Conservation (phyloP, 768 basidiomycete species). For the Solioccasus polychromus region DNA sequence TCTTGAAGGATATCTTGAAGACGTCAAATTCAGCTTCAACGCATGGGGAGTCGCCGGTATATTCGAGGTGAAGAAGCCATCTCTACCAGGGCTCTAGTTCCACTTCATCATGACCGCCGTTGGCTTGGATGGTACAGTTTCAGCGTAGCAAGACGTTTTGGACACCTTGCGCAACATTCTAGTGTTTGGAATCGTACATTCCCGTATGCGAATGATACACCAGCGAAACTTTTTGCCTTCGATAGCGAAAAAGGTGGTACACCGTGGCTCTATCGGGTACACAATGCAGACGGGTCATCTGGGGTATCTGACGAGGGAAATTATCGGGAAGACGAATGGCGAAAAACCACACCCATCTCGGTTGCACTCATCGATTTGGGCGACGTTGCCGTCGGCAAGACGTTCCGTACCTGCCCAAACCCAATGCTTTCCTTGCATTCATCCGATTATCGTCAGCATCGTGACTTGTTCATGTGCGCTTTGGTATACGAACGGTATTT, state of each 20-base stretch:
- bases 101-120: constrained; percentile 25
- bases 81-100: constrained; percentile 28
- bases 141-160: constrained; percentile 28
- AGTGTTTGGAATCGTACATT: constrained; percentile 26
- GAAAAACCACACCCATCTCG: constrained; percentile 7
- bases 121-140: constrained; percentile 37
- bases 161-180: constrained; percentile 24
- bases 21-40: constrained; percentile 23
- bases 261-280: constrained; percentile 26
- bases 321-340: constrained; percentile 3
- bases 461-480: constrained; percentile 23
- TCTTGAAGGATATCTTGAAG: too few relatives aligned
- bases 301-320: constrained; percentile 21
- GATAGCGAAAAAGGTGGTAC: constrained; percentile 23
- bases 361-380: constrained; percentile 22
- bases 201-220: constrained; percentile 20
- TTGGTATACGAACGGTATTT: constrained; percentile 29
- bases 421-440: constrained; percentile 12
- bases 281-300: constrained; percentile 29
- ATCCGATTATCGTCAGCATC: constrained; percentile 28
- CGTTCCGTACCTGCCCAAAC: constrained; percentile 6
- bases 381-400: too few relatives aligned
- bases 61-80: constrained; percentile 35
- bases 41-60: constrained; percentile 33
- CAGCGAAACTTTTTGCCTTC: constrained; percentile 22